Evolutionary conservation across 202 grass and related monocot genomes (phyloP).

Genomic region (Musa balbisiana): DNA sequence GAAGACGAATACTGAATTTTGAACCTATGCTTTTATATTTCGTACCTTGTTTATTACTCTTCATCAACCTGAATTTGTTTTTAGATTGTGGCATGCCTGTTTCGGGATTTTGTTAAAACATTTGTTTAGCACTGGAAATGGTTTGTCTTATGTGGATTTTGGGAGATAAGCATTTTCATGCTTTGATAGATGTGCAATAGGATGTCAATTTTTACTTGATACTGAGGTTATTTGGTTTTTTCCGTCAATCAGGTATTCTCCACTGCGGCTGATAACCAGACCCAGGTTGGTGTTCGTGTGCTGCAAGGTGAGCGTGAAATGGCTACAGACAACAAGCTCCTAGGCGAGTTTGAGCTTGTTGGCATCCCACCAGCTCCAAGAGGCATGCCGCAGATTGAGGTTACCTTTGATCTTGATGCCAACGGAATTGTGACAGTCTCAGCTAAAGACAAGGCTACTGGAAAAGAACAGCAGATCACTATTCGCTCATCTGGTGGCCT

Average conservation of each 20-base stretch:
- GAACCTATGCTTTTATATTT: too few relatives aligned
- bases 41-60: too few relatives aligned
- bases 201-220: too few relatives aligned
- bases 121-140: neutral
- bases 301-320: slow-evolving; percentile 25
- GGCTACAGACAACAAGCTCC: slow-evolving; percentile 17
- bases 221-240: neutral
- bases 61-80: too few relatives aligned
- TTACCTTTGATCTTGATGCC: slow-evolving; percentile 19
- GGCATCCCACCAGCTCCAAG: slow-evolving; percentile 21
- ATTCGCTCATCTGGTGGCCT: slow-evolving; percentile 21
- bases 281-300: slow-evolving; percentile 18
- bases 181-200: too few relatives aligned
- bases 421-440: slow-evolving; percentile 22
- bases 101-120: neutral
- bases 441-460: slow-evolving; percentile 20
- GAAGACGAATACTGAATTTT: too few relatives aligned
- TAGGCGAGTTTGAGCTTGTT: slow-evolving; percentile 22
- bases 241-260: slow-evolving; percentile 4
- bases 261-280: slow-evolving; percentile 22
- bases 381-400: slow-evolving; percentile 24
- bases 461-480: slow-evolving; percentile 21
- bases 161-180: neutral
- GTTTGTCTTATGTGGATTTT: neutral
- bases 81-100: too few relatives aligned